phyloP scores from a whole-genome alignment of 495 filamentous ascomycete species.

The Penicillium waksmanii region DNA sequence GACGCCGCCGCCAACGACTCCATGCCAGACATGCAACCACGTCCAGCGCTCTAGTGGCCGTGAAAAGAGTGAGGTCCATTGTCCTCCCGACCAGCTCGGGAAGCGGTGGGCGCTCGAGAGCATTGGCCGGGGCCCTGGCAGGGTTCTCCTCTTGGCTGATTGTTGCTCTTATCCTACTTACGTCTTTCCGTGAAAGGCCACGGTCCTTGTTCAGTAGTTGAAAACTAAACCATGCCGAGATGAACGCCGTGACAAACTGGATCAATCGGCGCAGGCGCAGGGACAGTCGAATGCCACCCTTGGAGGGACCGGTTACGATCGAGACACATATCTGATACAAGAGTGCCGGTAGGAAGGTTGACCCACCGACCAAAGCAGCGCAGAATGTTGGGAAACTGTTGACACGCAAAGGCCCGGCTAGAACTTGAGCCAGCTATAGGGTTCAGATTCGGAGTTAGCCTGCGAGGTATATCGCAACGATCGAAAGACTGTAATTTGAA shows the following conservation, averaged over 20 bases:
- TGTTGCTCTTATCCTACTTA: constrained; percentile 8
- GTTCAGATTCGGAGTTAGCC: constrained; percentile 12
- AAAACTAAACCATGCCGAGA: constrained; percentile 54
- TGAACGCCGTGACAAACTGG: constrained; percentile 45
- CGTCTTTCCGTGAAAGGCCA: constrained; percentile 21
- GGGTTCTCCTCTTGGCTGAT: constrained; percentile 24
- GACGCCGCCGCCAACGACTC: constrained; percentile 46
- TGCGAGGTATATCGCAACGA: constrained; percentile 2
- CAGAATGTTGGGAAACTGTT: constrained; percentile 82
- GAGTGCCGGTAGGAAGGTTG: constrained; percentile 64
- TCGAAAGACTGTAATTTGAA: background rate
- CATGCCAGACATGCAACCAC: constrained; percentile 69
- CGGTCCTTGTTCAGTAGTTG: constrained; percentile 49
- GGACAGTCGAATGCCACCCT: constrained; percentile 21
- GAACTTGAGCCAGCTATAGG: constrained; percentile 38
- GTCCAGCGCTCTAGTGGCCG: constrained; percentile 75
- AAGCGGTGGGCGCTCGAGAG: constrained; percentile 17
- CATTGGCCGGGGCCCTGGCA: constrained; percentile 43
- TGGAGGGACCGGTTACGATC: constrained; percentile 24
- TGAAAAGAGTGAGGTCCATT: constrained; percentile 84
- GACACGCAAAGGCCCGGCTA: constrained; percentile 42
- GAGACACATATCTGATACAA: constrained; percentile 37
- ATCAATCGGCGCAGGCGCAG: constrained; percentile 29
- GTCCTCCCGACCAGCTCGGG: constrained; percentile 69
- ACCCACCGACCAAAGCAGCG: constrained; percentile 73